Evolutionary conservation across 1,284 basidiomycete species (phyloP), one percentile per base, ranked within the genome.

Genomic region (Leccinum pachyderme): DNA sequence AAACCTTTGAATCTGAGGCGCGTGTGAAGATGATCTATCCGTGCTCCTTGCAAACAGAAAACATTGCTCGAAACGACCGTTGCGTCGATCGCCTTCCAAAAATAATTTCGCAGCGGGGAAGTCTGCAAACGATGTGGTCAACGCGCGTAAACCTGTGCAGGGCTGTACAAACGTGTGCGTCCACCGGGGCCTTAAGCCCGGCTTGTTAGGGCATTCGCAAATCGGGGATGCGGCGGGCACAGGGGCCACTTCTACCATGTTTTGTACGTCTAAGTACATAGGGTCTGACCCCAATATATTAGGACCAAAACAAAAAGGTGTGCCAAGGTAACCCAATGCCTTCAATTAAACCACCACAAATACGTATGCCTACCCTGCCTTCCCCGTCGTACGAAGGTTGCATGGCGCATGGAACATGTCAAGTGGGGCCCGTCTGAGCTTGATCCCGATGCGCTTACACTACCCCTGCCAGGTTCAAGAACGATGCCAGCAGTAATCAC

Each of bases 21-120:
- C 9, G 66, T 57, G 59, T 75, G 70, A 25, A 78, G 58, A 31
- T 53, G n/a, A 6, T 35, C 49, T 9, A 32, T 48, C 9, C 63
- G 65, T 3, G 65, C 22, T n/a, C 58, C 28, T 28, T 44, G 33
- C 39, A 64, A 64, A 33, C 56, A 29, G 47, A 68, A 52, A 43
- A 67, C 45, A 12, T 59, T 35, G 11, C 54, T 58, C 29, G 63
- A 63, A 47, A 49, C 15, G 13, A 31, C 15, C 28, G 48, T 32
- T 22, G 3, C 48, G 15, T 63, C 47, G 45, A 68, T 53, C 5
- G 60, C 55, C 9, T 27, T 44, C 28, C 54, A 52, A n/a, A 72
- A 18, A 70, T 18, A 39, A 72, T 61, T 52, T 72, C 68, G 45
- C 55, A 52, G 24, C 25, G 3, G 68, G 71, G 7, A 71, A 52